phyloP scores from a whole-genome alignment of 1,284 basidiomycete genomes.

The Cutaneotrichosporon sp. region DNA sequence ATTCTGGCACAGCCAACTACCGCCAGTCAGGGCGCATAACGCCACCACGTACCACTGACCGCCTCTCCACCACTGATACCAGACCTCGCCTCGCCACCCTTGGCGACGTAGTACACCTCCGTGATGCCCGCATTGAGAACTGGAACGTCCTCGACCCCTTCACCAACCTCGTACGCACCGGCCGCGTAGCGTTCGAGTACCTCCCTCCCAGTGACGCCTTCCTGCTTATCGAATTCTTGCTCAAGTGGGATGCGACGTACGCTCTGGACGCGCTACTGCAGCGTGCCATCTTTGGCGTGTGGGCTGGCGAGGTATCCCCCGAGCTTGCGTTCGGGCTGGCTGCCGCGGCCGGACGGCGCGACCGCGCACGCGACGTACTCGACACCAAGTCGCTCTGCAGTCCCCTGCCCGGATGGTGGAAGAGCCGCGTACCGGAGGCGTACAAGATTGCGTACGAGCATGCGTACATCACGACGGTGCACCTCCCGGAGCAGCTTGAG shows the following conservation, averaged over 20 bases:
- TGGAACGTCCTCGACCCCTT: conserved; percentile 9
- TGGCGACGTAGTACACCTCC: background rate
- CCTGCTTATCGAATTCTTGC: conserved; percentile 1
- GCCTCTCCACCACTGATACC: background rate
- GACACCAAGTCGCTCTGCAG: background rate
- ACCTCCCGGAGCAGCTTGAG: background rate
- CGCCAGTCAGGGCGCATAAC: background rate
- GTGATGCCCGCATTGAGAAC: background rate
- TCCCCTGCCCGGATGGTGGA: conserved; percentile 1
- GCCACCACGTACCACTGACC: background rate
- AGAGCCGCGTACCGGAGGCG: background rate
- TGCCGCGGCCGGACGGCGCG: background rate
- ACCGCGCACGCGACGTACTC: background rate
- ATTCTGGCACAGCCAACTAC: background rate
- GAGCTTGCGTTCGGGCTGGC: conserved; percentile 7
- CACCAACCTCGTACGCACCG: background rate
- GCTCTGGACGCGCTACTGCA: background rate
- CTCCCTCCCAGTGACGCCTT: background rate
- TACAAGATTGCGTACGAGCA: background rate
- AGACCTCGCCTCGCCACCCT: background rate
- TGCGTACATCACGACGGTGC: background rate
- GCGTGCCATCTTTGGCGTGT: background rate
- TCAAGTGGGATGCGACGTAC: conserved; percentile 4
- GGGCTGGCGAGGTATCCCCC: background rate
- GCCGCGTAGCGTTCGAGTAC: conserved; percentile 4